Evolutionary conservation across 768 basidiomycete genomes (phyloP).

Genomic region (Suillus clintonianus): DNA sequence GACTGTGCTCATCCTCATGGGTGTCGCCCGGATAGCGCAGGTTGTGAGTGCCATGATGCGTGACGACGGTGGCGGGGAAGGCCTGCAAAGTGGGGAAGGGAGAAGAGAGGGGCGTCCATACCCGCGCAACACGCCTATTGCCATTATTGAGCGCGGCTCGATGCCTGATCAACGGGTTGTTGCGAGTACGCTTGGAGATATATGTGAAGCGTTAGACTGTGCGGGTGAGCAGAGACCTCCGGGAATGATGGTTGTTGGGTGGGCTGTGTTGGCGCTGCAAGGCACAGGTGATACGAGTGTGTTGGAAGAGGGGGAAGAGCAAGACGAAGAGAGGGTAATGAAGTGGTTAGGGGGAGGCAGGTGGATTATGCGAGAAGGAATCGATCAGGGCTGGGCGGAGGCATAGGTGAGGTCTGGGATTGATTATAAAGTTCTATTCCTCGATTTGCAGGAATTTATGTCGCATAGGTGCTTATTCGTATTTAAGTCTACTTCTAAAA

Average conservation of each 20-base stretch:
- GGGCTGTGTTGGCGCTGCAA: conserved; percentile 81
- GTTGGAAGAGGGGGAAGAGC: conserved; percentile 57
- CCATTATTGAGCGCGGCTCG: conserved; percentile 93
- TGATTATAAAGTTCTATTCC: neutral
- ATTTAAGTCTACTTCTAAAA: neutral
- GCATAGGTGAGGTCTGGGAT: conserved; percentile 14
- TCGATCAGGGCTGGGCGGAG: conserved; percentile 45
- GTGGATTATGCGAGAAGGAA: conserved; percentile 71
- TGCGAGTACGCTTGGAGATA: conserved; percentile 70
- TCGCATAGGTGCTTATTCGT: neutral
- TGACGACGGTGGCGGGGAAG: conserved; percentile 12
- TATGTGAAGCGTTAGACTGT: conserved; percentile 70
- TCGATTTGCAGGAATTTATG: neutral
- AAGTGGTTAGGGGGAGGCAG: conserved; percentile 59
- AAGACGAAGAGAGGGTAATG: conserved; percentile 46
- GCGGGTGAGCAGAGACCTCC: conserved; percentile 89
- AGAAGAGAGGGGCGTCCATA: conserved; percentile 61
- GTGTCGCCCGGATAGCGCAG: conserved; percentile 80
- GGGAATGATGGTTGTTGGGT: conserved; percentile 95
- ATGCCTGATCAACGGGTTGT: conserved; percentile 91
- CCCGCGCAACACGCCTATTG: conserved; percentile 79
- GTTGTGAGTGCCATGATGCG: conserved; percentile 63
- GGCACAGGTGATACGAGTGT: conserved; percentile 70
- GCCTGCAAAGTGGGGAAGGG: conserved; percentile 33
- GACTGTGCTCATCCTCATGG: conserved; percentile 91